phyloP scores from a whole-genome alignment of 305 asterid genomes.

The Andrographis paniculata region DNA sequence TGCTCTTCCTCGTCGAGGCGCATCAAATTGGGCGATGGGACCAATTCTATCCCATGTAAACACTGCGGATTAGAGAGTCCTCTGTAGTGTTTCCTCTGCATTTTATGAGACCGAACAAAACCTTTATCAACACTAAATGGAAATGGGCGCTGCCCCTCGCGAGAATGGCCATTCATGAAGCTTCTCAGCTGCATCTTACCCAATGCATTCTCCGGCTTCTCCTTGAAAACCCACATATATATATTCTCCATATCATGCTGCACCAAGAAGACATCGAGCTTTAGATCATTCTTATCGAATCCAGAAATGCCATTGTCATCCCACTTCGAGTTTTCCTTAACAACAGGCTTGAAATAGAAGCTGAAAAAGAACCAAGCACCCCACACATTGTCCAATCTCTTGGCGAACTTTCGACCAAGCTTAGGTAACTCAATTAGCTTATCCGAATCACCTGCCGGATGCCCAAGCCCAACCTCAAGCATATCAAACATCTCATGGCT shows the following conservation, averaged over 20 bases:
- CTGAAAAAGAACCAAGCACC: slow-evolving; percentile 80
- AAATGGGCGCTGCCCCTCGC: slow-evolving; percentile 45
- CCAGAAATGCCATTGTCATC: slow-evolving; percentile 48
- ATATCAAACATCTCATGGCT: slow-evolving; percentile 41
- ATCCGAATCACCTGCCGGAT: slow-evolving; percentile 42
- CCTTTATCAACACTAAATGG: slow-evolving; percentile 44
- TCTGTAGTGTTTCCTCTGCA: slow-evolving; percentile 45
- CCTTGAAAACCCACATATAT: slow-evolving; percentile 73
- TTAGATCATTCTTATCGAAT: slow-evolving; percentile 51
- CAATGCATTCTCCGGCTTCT: slow-evolving; percentile 52
- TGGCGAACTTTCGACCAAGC: slow-evolving; percentile 39
- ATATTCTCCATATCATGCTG: slow-evolving; percentile 70
- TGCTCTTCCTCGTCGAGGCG: slow-evolving; percentile 40
- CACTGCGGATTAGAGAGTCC: slow-evolving; percentile 53
- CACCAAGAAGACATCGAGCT: slow-evolving; percentile 45
- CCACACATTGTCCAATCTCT: slow-evolving; percentile 58
- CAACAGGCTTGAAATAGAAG: slow-evolving; percentile 58
- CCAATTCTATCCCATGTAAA: slow-evolving; percentile 40
- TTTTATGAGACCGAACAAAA: slow-evolving; percentile 41
- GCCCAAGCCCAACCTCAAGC: slow-evolving; percentile 57
- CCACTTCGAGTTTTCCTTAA: slow-evolving; percentile 44
- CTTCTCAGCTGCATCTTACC: slow-evolving; percentile 70
- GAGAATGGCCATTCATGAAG: slow-evolving; percentile 56
- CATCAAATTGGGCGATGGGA: slow-evolving; percentile 32
- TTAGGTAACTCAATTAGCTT: slow-evolving; percentile 46